Base-by-base conservation (phyloP, 2,329 filamentous ascomycete species). In the Scedosporium minutisporum region DNA sequence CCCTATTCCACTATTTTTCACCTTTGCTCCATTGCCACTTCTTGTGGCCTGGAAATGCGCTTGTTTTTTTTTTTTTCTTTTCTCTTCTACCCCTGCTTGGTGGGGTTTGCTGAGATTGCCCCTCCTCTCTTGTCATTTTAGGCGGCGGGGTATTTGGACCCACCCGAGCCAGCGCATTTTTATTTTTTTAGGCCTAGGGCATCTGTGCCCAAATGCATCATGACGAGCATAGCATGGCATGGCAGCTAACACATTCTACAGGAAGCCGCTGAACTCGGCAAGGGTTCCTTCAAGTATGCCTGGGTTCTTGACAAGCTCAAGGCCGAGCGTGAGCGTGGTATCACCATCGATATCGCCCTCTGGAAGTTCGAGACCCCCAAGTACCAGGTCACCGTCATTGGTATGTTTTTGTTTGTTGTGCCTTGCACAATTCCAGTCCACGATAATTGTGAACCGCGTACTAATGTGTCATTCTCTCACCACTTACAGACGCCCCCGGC, bases 301-400 rank as follows among this genome's bases (percentile, higher is more conserved):
- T 97, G 95, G 95, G 95, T 99, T 80, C 88, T 99, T 80, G 95
- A 99, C 92, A 99, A 99, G 86, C 90, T 99, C 77, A 97, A 99
- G 91, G 92, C 95, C 78, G 95, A 99, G 91, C 95, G 95, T 92
- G 95, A 97, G 88, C 95, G 95, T 92, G 95, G 95, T 96, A 99
- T 99, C 91, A 99, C 95, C 83, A 88, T 99, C 78, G 95, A 97
- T 82, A 97, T 97, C 79, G 95, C 95, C 74, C 93, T 97, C 82
- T 97, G 95, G 95, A 97, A 97, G 90, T 97, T 97, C 87, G 92
- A 97, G 86, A 97, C 95, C 75, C 88, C 90, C 76, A 96, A 90
- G 84, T 97, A 96, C 87, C 89, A 91, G 79, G 92, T 97, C 82
- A 97, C 93, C 75, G 93, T 97, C 85, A 97, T 96, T 82, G 90